Evolutionary conservation across 495 filamentous ascomycete species (phyloP).

Genomic region (Copromyces sp.): DNA sequence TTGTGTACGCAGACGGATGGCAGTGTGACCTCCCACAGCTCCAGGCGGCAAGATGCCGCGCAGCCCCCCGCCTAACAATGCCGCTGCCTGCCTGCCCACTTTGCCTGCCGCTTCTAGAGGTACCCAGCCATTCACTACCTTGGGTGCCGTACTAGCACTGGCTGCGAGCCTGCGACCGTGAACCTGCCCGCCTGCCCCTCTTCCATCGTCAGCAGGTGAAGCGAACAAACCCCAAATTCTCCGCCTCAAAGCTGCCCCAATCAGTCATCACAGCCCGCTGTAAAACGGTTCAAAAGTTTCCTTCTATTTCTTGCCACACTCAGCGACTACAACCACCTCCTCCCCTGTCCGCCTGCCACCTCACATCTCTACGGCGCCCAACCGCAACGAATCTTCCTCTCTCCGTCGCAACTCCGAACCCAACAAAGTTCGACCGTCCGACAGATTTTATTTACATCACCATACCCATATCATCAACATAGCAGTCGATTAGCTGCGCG

Average conservation of each 20-base stretch:
- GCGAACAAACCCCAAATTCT: slow-evolving; percentile 7
- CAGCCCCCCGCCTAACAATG: neutral
- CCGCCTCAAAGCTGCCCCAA: slow-evolving; percentile 3
- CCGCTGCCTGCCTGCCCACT: too few species aligned
- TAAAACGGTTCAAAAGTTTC: neutral
- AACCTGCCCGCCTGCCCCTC: neutral
- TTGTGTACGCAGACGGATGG: neutral
- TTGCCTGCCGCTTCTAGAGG: neutral
- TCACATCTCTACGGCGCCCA: neutral
- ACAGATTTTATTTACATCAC: neutral
- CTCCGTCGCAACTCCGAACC: neutral
- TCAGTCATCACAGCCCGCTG: neutral
- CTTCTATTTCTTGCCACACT: neutral
- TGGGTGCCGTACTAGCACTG: neutral
- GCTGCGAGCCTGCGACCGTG: neutral
- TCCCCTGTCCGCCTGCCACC: neutral
- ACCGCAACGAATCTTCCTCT: neutral
- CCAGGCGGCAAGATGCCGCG: neutral
- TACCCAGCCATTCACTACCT: neutral
- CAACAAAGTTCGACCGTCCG: neutral
- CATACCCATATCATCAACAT: neutral
- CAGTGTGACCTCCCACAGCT: neutral
- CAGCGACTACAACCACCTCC: neutral
- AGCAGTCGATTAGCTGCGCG: slow-evolving; percentile 23
- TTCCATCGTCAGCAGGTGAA: neutral